These are phyloP conservation scores for Stephanodiscus minutulus DNA, from an alignment of 108 stramenopile genomes.

Conservation along the genomic window DNA sequence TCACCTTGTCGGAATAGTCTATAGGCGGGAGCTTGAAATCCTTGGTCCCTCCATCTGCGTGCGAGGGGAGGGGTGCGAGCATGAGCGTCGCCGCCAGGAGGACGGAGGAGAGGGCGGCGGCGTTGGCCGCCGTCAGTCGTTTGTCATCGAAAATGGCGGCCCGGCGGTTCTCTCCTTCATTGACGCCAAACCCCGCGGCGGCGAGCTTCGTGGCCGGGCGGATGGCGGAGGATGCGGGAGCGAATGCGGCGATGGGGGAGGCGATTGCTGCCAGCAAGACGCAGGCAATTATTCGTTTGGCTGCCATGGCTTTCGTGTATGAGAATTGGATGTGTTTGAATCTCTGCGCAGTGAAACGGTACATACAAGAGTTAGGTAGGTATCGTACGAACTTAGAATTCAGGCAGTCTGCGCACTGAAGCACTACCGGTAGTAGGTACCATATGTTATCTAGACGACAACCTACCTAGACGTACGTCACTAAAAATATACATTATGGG, in stretches of 20 bases:
- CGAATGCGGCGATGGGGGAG: constrained; percentile 11
- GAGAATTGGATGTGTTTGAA: too few species aligned
- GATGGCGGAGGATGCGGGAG: not conserved
- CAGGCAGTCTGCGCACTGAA: too few species aligned
- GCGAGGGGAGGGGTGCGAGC: constrained; percentile 45
- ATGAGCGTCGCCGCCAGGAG: constrained; percentile 17
- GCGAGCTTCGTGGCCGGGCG: constrained; percentile 7
- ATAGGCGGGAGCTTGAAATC: constrained; percentile 92
- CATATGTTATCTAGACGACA: too few species aligned
- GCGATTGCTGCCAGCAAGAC: constrained; percentile 19
- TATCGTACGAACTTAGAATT: too few species aligned
- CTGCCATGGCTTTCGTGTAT: not conserved
- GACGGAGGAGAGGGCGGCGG: constrained; percentile 22
- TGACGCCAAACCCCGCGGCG: constrained; percentile 12
- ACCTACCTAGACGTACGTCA: too few species aligned
- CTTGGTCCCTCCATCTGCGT: constrained; percentile 79
- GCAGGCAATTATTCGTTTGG: constrained; percentile 22
- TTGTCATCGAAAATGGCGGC: not conserved
- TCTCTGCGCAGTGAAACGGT: too few species aligned
- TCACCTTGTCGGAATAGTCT: constrained; percentile 61
- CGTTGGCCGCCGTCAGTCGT: not conserved
- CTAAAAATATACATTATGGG: too few species aligned
- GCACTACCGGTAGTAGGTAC: too few species aligned
- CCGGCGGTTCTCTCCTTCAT: constrained; percentile 1
- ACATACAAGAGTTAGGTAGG: too few species aligned